phyloP scores from a whole-genome alignment of 2,329 filamentous ascomycete species.

The Colletotrichum neosansevieriae region DNA sequence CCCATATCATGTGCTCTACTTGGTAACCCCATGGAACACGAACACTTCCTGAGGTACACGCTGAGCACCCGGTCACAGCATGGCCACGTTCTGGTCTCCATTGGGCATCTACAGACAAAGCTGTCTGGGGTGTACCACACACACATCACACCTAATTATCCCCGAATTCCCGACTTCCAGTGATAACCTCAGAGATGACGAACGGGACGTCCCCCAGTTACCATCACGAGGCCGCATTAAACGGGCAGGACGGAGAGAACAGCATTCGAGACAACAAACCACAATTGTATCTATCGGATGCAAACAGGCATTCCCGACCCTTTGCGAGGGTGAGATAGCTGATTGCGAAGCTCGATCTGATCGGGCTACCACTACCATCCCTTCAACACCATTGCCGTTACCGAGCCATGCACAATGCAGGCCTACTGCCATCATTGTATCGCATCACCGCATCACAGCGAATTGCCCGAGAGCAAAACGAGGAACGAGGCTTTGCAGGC shows the following conservation, averaged over 20 bases:
- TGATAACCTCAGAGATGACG: background rate
- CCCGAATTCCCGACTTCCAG: background rate
- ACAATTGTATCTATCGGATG: background rate
- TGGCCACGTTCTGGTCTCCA: constrained; percentile 3
- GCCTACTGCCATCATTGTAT: background rate
- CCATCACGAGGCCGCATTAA: background rate
- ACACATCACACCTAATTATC: background rate
- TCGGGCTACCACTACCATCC: no score
- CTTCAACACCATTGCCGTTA: no score
- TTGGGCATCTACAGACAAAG: constrained; percentile 14
- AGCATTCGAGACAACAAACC: background rate
- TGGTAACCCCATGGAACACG: no score
- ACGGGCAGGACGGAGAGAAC: background rate
- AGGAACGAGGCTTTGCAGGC: constrained; percentile 16
- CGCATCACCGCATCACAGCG: background rate
- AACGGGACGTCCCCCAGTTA: background rate
- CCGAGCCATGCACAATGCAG: no score
- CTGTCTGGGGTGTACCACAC: constrained; percentile 7
- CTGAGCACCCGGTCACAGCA: background rate
- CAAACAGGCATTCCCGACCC: constrained; percentile 9
- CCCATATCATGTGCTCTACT: no score
- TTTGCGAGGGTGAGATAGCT: background rate
- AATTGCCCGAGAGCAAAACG: background rate
- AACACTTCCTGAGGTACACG: background rate
- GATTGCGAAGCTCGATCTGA: constrained; percentile 3